phyloP scores from a whole-genome alignment of 1,139 yeast genomes.

The Zygosaccharomyces pseudobailii region DNA sequence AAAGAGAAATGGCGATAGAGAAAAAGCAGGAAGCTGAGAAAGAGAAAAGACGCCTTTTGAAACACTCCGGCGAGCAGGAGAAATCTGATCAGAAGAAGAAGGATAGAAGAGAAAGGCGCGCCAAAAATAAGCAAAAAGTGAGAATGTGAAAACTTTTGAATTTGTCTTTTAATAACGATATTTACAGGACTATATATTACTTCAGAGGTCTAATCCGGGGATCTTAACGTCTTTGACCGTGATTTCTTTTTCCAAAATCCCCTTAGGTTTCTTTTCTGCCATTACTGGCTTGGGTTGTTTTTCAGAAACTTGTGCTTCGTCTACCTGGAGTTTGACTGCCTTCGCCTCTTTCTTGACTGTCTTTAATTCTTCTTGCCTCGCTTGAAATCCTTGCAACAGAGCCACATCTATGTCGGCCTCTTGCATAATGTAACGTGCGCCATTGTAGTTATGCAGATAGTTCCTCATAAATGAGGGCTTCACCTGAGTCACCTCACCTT shows the following conservation, averaged over 20 bases:
- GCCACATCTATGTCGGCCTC: constrained; percentile 20
- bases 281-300: not conserved
- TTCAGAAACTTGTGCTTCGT: not conserved
- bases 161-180: constrained; percentile 3
- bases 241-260: constrained; percentile 14
- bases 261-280: constrained; percentile 4
- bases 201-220: constrained; percentile 23
- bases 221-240: constrained; percentile 25
- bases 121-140: constrained; percentile 41
- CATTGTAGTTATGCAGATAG: constrained; percentile 61
- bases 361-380: constrained; percentile 3
- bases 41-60: constrained; percentile 44
- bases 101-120: constrained; percentile 52
- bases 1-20: constrained; percentile 65
- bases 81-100: constrained; percentile 69
- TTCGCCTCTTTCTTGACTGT: constrained; percentile 1
- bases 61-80: constrained; percentile 61
- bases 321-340: constrained; percentile 1
- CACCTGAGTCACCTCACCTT: constrained; percentile 74
- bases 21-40: constrained; percentile 58
- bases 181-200: constrained; percentile 8
- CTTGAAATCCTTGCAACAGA: constrained; percentile 11
- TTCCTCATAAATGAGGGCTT: constrained; percentile 82
- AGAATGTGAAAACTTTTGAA: constrained; percentile 28
- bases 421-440: constrained; percentile 60